Percentiles rank a stretch among this genome's conserved stretches.
These are phyloP conservation scores for Ascochyta viciae-villosae DNA, from an alignment of 2,329 filamentous ascomycete genomes.

Conservation along the genomic window DNA sequence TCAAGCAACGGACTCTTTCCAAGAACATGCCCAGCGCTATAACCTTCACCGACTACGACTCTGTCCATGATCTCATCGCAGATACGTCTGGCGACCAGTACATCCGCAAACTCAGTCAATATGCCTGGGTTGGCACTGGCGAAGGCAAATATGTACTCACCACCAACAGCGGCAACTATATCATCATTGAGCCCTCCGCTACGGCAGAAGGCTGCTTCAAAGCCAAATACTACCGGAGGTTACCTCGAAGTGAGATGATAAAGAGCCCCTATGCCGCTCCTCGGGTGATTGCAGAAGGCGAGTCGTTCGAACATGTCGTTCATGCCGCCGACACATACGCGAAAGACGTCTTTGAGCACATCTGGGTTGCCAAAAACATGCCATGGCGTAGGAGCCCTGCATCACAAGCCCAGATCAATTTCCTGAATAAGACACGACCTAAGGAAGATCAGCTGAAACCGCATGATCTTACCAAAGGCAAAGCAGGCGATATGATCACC, in stretches of 20 bases:
- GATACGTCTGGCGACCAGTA: slow-evolving; percentile 81
- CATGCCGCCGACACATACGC: slow-evolving; percentile 87
- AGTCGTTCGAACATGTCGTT: slow-evolving; percentile 76
- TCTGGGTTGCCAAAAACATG: slow-evolving; percentile 70
- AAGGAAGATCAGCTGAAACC: slow-evolving; percentile 62
- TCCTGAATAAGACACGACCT: slow-evolving; percentile 70
- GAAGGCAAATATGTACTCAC: slow-evolving; percentile 74
- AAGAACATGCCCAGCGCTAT: slow-evolving; percentile 58
- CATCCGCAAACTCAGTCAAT: slow-evolving; percentile 75
- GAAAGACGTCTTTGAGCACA: slow-evolving; percentile 67
- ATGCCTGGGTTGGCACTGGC: slow-evolving; percentile 85
- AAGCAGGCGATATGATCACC: slow-evolving; percentile 88
- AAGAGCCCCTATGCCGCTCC: slow-evolving; percentile 71
- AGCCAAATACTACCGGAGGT: slow-evolving; percentile 53
- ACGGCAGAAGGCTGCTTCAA: slow-evolving; percentile 47
- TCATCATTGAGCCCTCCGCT: slow-evolving; percentile 59
- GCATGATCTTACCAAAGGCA: slow-evolving; percentile 75
- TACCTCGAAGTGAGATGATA: slow-evolving; percentile 44
- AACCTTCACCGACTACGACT: slow-evolving; percentile 89
- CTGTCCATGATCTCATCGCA: slow-evolving; percentile 86
- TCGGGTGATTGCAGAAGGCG: slow-evolving; percentile 68
- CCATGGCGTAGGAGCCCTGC: slow-evolving; percentile 75
- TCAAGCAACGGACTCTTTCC: slow-evolving; percentile 51
- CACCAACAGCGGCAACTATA: slow-evolving; percentile 65
- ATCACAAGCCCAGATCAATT: slow-evolving; percentile 66